phyloP scores from a whole-genome alignment of 148 eudicot species.

The Vaccinium vitisidaea region DNA sequence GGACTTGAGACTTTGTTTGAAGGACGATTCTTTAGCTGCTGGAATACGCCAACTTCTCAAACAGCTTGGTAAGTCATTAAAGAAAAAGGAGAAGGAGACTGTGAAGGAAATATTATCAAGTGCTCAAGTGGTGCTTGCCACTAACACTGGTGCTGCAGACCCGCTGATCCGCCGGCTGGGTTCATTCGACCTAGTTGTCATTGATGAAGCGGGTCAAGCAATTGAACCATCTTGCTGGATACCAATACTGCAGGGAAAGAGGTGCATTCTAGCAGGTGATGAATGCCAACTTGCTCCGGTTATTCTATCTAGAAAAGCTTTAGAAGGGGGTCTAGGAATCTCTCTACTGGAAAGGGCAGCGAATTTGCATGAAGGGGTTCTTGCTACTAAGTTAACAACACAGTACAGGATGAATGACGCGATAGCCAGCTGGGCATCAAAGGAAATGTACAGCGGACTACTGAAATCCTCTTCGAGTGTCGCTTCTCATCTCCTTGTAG shows the following conservation, averaged over 20 bases:
- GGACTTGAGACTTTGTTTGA: constrained; percentile 73
- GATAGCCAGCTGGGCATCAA: constrained; percentile 84
- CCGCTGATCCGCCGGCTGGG: constrained; percentile 61
- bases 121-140: constrained; percentile 85
- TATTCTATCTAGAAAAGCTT: constrained; percentile 71
- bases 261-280: constrained; percentile 87
- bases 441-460: constrained; percentile 78
- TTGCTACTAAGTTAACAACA: constrained; percentile 59
- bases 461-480: constrained; percentile 62
- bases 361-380: constrained; percentile 62
- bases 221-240: constrained; percentile 93
- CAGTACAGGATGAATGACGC: constrained; percentile 88
- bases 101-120: constrained; percentile 57
- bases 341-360: constrained; percentile 71
- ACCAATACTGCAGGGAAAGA: constrained; percentile 67
- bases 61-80: constrained; percentile 69
- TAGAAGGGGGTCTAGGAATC: constrained; percentile 76
- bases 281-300: constrained; percentile 87
- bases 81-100: constrained; percentile 77
- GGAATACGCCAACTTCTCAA: constrained; percentile 91
- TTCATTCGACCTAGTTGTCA: constrained; percentile 75
- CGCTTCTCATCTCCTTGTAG: constrained; percentile 67
- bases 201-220: constrained; percentile 92
- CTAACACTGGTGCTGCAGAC: constrained; percentile 86
- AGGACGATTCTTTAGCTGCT: constrained; percentile 83